Conservation (phyloP, 192 early-diverging fungal genomes). For the Backusella luteola region DNA sequence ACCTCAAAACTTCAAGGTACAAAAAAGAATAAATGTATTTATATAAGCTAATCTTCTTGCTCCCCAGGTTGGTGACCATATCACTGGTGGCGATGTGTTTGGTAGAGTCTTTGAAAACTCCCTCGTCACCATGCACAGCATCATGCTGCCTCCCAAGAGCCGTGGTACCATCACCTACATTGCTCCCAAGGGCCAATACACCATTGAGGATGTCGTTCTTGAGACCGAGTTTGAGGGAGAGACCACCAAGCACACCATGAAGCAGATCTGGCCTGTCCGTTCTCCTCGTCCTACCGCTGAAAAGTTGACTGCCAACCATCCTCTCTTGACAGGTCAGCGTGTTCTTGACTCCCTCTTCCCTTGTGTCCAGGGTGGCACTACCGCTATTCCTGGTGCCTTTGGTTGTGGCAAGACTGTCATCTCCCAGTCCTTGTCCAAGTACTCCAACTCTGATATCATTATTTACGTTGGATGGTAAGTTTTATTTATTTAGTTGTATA, state of each 20-base stretch:
- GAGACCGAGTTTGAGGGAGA: constrained; percentile 98
- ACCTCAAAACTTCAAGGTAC: constrained; percentile 85
- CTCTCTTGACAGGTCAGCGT: constrained; percentile 96
- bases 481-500: constrained; percentile 34
- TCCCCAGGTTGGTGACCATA: constrained; percentile 85
- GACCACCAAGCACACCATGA: constrained; percentile 90
- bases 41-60: background rate
- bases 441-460: constrained; percentile 99
- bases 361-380: constrained; percentile 98
- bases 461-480: constrained; percentile 94
- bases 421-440: constrained; percentile 98
- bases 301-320: constrained; percentile 94
- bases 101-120: constrained; percentile 95
- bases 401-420: constrained; percentile 99
- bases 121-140: constrained; percentile 85
- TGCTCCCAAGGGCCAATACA: constrained; percentile 90
- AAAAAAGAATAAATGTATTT: background rate
- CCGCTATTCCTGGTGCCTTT: constrained; percentile 99
- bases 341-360: constrained; percentile 99
- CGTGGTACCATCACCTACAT: constrained; percentile 97
- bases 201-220: constrained; percentile 85
- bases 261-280: constrained; percentile 98
- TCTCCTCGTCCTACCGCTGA: constrained; percentile 92
- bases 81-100: constrained; percentile 97
- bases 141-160: constrained; percentile 92